phyloP scores from a whole-genome alignment of 2,329 filamentous ascomycete species.

The Fusarium tricinctum region DNA sequence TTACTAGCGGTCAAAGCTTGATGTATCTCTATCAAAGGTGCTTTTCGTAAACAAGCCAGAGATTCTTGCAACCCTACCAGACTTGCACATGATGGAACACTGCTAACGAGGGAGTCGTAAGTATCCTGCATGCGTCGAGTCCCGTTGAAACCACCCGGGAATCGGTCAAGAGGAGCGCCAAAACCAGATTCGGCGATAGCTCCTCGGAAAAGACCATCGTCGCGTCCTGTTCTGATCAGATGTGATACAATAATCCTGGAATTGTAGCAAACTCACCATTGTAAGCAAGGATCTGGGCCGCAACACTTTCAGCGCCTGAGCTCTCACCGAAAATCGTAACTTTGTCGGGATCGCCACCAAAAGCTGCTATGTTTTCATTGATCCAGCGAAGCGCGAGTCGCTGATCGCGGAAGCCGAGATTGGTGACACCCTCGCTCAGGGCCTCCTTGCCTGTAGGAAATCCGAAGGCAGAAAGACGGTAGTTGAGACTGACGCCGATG shows the following conservation, averaged over 20 bases:
- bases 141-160: constrained; percentile 50
- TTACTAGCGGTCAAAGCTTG: constrained; percentile 16
- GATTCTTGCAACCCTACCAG: constrained; percentile 45
- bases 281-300: constrained; percentile 32
- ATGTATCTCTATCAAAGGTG: constrained; percentile 51
- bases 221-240: constrained; percentile 50
- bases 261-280: constrained; percentile 51
- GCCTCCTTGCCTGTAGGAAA: constrained; percentile 60
- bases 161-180: constrained; percentile 51
- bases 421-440: constrained; percentile 59
- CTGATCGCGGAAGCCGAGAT: constrained; percentile 65
- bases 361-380: constrained; percentile 61
- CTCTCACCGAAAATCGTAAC: constrained; percentile 67
- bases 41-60: constrained; percentile 48
- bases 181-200: constrained; percentile 66
- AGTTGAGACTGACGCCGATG: constrained; percentile 64
- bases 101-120: constrained; percentile 50
- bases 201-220: constrained; percentile 65
- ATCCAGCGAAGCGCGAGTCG: constrained; percentile 63
- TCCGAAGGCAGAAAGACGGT: constrained; percentile 64
- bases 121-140: constrained; percentile 47
- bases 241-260: accelerated
- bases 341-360: constrained; percentile 60
- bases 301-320: constrained; percentile 56
- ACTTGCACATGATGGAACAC: constrained; percentile 42